Evolutionary conservation across 1,284 basidiomycete genomes (phyloP), one percentile per base, ranked within the genome.

Genomic region (Cryptococcus neoformans): DNA sequence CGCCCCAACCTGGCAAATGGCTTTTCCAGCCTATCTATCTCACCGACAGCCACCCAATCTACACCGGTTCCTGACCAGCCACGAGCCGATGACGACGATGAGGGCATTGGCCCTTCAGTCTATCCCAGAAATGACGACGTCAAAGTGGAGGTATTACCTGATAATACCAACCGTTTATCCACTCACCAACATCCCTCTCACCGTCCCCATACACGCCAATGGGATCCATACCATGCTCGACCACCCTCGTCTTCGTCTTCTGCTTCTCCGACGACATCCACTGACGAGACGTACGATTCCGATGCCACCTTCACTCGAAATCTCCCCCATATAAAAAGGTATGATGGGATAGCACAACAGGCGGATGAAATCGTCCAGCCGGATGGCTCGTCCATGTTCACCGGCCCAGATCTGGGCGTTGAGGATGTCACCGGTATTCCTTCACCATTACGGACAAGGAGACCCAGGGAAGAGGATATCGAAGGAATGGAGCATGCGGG

Each of bases 1-100:
- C 58, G 72, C 42, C 70, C 70, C 0, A 74, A 76, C 49, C 59
- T 76, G 8, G 57, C 66, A 2, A 66, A 69, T 51, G 73, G 72
- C 4, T 74, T 76, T 55, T 63, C 62, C 10, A 59, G 68, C 39
- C 62, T 74, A 47, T 70, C 67, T 8, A 63, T 69, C 47, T 59
- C 58, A 1, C 62, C 55, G 51, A 9, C 53, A 41, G 14, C 21
- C 34, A 14, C 41, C 49, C 36, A 42, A 35, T 14, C 39, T 9
- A 28, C 46, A 16, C 28, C n/a, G 10, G 0, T 6, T 14, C n/a
- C 4, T 34, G 8, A 44, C 37, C n/a, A 52, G 12, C 39, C 28
- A 1, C 39, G 44, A 14, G 44, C 49, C 36, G 54, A 53, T 39
- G 56, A 53, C 39, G 44, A 44, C 12, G 46, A 55, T 34, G 53